phyloP scores from a whole-genome alignment of 805 yeast species.

The Candida pseudoglaebosa region DNA sequence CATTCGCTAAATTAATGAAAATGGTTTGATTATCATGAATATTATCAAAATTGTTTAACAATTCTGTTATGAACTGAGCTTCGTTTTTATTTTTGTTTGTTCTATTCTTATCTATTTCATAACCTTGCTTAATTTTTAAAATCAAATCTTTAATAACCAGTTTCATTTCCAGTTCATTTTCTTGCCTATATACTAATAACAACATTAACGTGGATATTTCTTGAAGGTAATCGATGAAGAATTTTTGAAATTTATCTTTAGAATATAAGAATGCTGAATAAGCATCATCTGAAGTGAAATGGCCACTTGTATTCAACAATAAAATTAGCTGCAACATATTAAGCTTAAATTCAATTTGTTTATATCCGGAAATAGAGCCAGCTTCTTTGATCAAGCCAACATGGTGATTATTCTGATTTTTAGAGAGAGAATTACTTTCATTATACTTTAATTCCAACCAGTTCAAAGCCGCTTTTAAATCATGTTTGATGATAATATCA shows the following conservation, averaged over 20 bases:
- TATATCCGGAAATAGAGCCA: neutral
- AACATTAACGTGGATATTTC: constrained; percentile 36
- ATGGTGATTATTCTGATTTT: constrained; percentile 5
- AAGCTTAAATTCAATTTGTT: constrained; percentile 30
- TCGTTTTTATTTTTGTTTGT: constrained; percentile 15
- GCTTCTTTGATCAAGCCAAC: constrained; percentile 1
- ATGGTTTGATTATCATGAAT: constrained; percentile 25
- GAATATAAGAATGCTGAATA: constrained; percentile 35
- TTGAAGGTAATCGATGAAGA: constrained; percentile 25
- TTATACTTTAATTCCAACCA: constrained; percentile 30
- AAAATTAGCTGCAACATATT: constrained; percentile 36
- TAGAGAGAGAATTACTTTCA: constrained; percentile 4
- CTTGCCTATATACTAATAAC: constrained; percentile 19
- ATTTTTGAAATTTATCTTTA: constrained; percentile 31
- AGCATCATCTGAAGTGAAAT: constrained; percentile 20
- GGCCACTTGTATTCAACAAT: constrained; percentile 20
- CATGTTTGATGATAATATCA: constrained; percentile 28
- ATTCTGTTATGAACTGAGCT: constrained; percentile 26
- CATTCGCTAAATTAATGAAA: constrained; percentile 35
- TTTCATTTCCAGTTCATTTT: constrained; percentile 14
- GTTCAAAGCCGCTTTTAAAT: constrained; percentile 24
- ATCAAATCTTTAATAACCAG: constrained; percentile 19
- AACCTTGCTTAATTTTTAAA: constrained; percentile 21
- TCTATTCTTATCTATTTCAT: constrained; percentile 14
- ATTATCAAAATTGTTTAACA: constrained; percentile 26